Evolutionary conservation across 1,284 basidiomycete species (phyloP).

Genomic region (Bondarzewia mesenterica): DNA sequence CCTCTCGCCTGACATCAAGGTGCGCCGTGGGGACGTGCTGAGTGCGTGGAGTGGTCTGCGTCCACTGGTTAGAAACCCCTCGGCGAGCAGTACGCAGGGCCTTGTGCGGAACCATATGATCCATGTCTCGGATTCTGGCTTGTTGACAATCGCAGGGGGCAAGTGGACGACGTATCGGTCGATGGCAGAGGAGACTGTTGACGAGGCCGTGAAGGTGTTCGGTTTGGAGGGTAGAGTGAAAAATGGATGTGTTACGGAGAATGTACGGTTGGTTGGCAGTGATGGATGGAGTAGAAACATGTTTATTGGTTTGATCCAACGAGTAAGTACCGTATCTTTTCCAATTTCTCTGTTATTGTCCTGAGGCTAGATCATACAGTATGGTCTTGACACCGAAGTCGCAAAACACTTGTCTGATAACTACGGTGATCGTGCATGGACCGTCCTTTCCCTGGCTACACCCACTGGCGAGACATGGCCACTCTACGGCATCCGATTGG

Average conservation of each 20-base stretch:
- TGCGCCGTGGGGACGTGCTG: slow-evolving; percentile 93
- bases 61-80: slow-evolving; percentile 84
- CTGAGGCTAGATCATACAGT: slow-evolving; percentile 32
- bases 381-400: slow-evolving; percentile 86
- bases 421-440: slow-evolving; percentile 97
- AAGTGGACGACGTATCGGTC: slow-evolving; percentile 99
- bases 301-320: slow-evolving; percentile 95
- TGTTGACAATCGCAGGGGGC: slow-evolving; percentile 93
- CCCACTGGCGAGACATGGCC: slow-evolving; percentile 82
- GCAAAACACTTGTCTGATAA: slow-evolving; percentile 90
- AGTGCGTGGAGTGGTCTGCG: slow-evolving; percentile 92
- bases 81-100: slow-evolving; percentile 73
- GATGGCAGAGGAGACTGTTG: slow-evolving; percentile 96
- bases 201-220: slow-evolving; percentile 81
- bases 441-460: slow-evolving; percentile 77
- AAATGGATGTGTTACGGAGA: slow-evolving; percentile 74
- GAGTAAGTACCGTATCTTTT: slow-evolving; percentile 39
- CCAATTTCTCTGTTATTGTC: background rate
- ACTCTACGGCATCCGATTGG: slow-evolving; percentile 75
- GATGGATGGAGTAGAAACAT: slow-evolving; percentile 94
- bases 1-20: slow-evolving; percentile 87
- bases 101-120: slow-evolving; percentile 95
- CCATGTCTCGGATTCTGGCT: slow-evolving; percentile 72
- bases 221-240: slow-evolving; percentile 47
- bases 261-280: slow-evolving; percentile 82